Evolutionary conservation across 192 early-diverging fungal genomes (phyloP), one percentile per base, ranked within the genome.

Genomic region (Anaeromyces robustus): DNA sequence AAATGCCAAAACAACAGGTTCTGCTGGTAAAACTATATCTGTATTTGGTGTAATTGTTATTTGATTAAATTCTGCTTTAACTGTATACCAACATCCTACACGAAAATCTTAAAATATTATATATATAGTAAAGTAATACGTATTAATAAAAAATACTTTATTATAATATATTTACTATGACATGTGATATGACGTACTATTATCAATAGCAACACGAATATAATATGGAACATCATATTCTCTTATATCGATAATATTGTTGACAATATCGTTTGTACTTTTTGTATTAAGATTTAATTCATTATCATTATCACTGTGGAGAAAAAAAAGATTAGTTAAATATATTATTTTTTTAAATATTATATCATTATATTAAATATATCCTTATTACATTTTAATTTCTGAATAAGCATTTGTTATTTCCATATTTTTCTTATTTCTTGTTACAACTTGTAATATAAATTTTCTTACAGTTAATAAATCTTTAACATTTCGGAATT

Each of bases 191-290:
- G 12, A 19, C 83, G 80, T 86, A 94, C 93, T 91, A 80, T 92
- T 89, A 85, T 99, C 96, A 77, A 99, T 98, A 22, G 96, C 95
- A 16, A 94, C 95, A 30, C 98, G 91, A 77, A 95, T 88, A 83
- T 97, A 98, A 85, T 98, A 99, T 52, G 94, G 92, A n/a, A 99
- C 90, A 83, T 99, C 98, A 81, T 93, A 95, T 84, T 99, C 98
- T n/a, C 98, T 91, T 79, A 98, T 90, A 82, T 96, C 98, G 12
- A 93, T 82, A 29, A 99, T 91, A 78, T 89, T 86, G 78, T 96
- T 95, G 12, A 91, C 68, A 34, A 87, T 83, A 30, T 94, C 92
- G 12, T 82, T 78, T 26, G 32, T 29, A 80, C 7, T 77, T 29
- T 80, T 80, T 80, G 32, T 11, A n/a, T 37, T 80, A 13, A 29